Conservation (phyloP, 202 grass and related monocot species). For the Schoenoplectus tabernaemontani region DNA sequence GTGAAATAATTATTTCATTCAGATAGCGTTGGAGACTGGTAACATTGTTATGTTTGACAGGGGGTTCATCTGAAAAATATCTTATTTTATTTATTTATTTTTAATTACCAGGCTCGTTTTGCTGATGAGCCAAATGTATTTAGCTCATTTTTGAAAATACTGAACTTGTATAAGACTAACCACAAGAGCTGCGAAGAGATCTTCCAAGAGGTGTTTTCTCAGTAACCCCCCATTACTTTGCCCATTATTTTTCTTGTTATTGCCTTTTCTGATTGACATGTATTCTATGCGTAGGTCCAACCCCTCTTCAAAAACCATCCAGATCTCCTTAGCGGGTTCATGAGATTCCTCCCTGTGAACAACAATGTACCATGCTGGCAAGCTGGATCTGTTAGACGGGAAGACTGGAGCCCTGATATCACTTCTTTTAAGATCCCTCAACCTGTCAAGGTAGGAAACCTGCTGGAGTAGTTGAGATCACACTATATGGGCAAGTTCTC, state of each 20-base stretch:
- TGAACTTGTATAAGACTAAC: slow-evolving; percentile 94
- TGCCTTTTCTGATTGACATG: background rate
- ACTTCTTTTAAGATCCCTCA: slow-evolving; percentile 45
- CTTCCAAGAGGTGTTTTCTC: slow-evolving; percentile 58
- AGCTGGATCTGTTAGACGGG: slow-evolving; percentile 35
- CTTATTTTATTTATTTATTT: slow-evolving; percentile 18
- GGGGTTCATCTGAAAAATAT: background rate
- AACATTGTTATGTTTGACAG: background rate
- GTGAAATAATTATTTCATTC: background rate
- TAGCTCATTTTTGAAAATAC: slow-evolving; percentile 84
- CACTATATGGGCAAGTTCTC: background rate
- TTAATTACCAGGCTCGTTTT: slow-evolving; percentile 66
- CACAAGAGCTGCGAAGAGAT: slow-evolving; percentile 80
- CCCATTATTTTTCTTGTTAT: background rate
- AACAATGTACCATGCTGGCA: slow-evolving; percentile 5
- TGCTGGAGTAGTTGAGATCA: background rate
- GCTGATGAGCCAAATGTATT: slow-evolving; percentile 70
- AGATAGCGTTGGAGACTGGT: background rate
- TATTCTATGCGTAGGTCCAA: slow-evolving; percentile 47
- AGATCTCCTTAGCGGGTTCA: slow-evolving; percentile 83
- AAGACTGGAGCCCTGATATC: slow-evolving; percentile 63
- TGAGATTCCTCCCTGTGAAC: slow-evolving; percentile 12
- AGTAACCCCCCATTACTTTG: background rate
- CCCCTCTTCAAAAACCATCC: slow-evolving; percentile 60
- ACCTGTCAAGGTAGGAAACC: slow-evolving; percentile 54